Percentiles rank a stretch among this genome's conserved stretches.
Conservation (phyloP, 768 basidiomycete genomes). For the Suillus alpinus region DNA sequence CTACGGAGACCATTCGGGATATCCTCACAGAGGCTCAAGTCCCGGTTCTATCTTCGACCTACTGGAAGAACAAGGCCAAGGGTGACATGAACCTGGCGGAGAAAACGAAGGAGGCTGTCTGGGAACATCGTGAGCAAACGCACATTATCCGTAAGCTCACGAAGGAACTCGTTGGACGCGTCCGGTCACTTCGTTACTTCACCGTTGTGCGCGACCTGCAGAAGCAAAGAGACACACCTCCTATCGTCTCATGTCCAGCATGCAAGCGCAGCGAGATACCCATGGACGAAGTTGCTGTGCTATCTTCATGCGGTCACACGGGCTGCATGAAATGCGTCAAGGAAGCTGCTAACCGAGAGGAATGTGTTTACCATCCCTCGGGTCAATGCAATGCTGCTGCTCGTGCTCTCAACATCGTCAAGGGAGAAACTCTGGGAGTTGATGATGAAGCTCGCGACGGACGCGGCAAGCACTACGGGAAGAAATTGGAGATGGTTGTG, state of each 20-base stretch:
- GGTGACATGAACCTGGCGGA: constrained; percentile 58
- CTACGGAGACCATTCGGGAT: constrained; percentile 54
- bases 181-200: constrained; percentile 90
- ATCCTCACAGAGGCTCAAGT: constrained; percentile 64
- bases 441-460: constrained; percentile 76
- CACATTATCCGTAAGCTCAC: constrained; percentile 81
- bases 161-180: constrained; percentile 87
- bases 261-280: constrained; percentile 58
- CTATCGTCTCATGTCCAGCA: constrained; percentile 57
- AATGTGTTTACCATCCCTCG: constrained; percentile 72
- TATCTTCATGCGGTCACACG: constrained; percentile 91
- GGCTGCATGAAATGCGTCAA: constrained; percentile 78
- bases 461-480: constrained; percentile 73
- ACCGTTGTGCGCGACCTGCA: constrained; percentile 88
- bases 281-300: constrained; percentile 70
- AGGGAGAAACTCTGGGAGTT: constrained; percentile 72
- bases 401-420: constrained; percentile 78
- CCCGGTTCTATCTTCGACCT: constrained; percentile 27
- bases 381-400: constrained; percentile 79
- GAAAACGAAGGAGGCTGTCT: constrained; percentile 58
- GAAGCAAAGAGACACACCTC: constrained; percentile 60
- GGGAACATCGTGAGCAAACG: constrained; percentile 84
- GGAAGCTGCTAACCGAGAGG: constrained; percentile 69
- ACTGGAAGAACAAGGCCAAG: constrained; percentile 41
- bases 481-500: constrained; percentile 77